Conservation (phyloP, 148 eudicot species). For the Chenopodium quinoa region DNA sequence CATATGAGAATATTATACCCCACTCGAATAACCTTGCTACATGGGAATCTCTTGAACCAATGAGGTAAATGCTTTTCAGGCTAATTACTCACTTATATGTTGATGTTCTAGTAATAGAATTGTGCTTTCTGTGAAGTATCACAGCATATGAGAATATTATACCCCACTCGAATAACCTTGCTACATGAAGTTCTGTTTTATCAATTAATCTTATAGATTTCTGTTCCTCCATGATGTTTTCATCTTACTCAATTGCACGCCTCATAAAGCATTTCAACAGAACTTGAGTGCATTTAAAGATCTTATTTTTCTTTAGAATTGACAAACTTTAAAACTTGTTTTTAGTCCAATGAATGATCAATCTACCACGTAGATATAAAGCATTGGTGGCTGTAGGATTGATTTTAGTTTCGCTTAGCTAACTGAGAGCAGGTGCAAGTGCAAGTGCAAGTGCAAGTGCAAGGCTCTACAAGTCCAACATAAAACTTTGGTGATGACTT, state of each 20-base stretch:
- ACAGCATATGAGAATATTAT: background rate
- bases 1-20: slow-evolving; percentile 18
- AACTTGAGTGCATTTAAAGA: background rate
- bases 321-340: background rate
- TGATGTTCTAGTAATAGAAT: background rate
- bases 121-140: background rate
- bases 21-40: slow-evolving; percentile 37
- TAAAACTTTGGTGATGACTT: background rate
- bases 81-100: background rate
- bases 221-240: background rate
- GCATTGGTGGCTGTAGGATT: background rate
- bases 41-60: slow-evolving; percentile 37
- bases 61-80: slow-evolving; percentile 23
- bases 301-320: background rate
- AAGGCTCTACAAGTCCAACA: background rate
- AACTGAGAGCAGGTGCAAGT: background rate
- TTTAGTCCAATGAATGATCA: background rate
- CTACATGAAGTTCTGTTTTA: slow-evolving; percentile 18
- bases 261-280: no score
- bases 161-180: slow-evolving; percentile 35
- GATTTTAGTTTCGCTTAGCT: background rate
- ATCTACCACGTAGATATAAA: background rate
- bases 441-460: background rate
- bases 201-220: background rate
- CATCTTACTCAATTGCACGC: background rate